Evolutionary conservation across 2,329 filamentous ascomycete genomes (phyloP).

Genomic region (Cercospora sojina): DNA sequence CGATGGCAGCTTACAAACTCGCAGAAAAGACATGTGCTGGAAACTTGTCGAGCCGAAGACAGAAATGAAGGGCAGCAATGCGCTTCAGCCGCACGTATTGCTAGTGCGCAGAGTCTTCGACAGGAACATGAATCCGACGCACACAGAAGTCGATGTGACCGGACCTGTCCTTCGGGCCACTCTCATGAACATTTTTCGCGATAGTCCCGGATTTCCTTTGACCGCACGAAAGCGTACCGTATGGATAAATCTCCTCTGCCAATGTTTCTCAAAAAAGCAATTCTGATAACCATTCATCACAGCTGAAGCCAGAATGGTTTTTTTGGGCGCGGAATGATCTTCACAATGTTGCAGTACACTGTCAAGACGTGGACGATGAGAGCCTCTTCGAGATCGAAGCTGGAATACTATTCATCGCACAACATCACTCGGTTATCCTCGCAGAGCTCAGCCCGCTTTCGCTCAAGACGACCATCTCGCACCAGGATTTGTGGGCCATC

Average conservation of each 20-base stretch:
- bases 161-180: background rate
- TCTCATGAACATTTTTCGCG: conserved; percentile 6
- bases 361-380: background rate
- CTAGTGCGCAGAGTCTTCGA: background rate
- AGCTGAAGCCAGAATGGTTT: conserved; percentile 14
- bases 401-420: background rate
- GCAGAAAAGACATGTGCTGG: conserved; percentile 4
- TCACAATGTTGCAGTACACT: background rate
- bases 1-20: background rate
- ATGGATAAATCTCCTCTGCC: background rate
- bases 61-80: background rate
- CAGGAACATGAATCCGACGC: conserved; percentile 1
- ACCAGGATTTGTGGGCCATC: conserved; percentile 9
- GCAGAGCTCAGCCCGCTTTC: background rate
- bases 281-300: background rate
- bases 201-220: conserved; percentile 4
- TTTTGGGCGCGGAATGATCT: conserved; percentile 10
- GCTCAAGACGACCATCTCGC: background rate
- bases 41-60: background rate
- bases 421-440: background rate
- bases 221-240: background rate
- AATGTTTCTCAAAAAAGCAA: background rate
- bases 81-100: background rate
- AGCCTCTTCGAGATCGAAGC: conserved; percentile 11
- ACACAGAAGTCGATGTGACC: conserved; percentile 8